phyloP scores from a whole-genome alignment of 768 basidiomycete species.

The Phaffia tasmanica region DNA sequence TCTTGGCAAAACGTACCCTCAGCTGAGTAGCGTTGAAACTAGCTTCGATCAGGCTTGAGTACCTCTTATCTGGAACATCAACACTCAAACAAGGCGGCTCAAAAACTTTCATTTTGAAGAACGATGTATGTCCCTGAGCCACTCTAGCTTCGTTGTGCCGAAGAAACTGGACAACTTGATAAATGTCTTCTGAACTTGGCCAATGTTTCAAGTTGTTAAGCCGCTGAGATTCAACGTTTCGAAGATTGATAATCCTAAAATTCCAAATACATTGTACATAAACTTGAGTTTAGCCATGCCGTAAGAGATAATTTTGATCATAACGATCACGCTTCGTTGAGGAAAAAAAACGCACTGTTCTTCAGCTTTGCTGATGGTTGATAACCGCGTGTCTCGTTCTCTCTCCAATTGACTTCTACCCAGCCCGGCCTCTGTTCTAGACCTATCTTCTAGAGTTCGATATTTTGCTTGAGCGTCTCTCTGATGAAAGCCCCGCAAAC shows the following conservation, averaged over 20 bases:
- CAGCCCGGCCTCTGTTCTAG: too few species aligned
- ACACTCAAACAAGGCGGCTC: slow-evolving; percentile 71
- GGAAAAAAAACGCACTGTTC: too few species aligned
- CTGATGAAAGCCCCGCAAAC: too few species aligned
- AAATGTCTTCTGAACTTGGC: slow-evolving; percentile 42
- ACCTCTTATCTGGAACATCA: slow-evolving; percentile 53
- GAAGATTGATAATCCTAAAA: background rate
- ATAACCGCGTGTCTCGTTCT: too few species aligned
- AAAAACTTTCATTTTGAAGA: slow-evolving; percentile 70
- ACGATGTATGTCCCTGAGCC: slow-evolving; percentile 43
- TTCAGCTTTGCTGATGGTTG: too few species aligned
- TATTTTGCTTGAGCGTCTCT: too few species aligned
- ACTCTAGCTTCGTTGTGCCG: slow-evolving; percentile 35
- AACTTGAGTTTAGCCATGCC: too few species aligned
- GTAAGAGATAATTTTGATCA: too few species aligned
- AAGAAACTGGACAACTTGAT: slow-evolving; percentile 61
- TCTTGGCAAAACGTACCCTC: slow-evolving; percentile 47
- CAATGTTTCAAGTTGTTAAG: slow-evolving; percentile 17
- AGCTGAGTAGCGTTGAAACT: slow-evolving; percentile 53
- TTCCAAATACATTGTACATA: too few species aligned
- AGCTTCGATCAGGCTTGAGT: slow-evolving; percentile 60
- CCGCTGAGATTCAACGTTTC: slow-evolving; percentile 1
- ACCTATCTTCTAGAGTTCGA: too few species aligned
- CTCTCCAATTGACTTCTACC: too few species aligned
- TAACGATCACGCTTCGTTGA: too few species aligned